Conservation (phyloP, 2,329 filamentous ascomycete genomes). For the Helotiales sp. region DNA sequence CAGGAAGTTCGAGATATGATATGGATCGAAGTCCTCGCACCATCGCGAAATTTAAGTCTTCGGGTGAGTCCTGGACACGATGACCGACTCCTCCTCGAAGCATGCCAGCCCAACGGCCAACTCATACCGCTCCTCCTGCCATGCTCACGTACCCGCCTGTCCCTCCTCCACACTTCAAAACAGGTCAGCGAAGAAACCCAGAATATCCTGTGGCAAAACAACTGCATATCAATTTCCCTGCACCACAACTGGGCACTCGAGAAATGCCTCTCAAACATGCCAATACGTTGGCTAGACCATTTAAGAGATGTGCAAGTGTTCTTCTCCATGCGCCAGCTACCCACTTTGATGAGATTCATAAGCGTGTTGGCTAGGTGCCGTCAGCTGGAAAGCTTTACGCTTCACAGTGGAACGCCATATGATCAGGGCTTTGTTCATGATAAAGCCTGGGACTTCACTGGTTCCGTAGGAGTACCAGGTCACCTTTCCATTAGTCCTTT, state of each 20-base stretch:
- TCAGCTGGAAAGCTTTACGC: no score
- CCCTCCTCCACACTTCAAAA: neutral
- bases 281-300: no score
- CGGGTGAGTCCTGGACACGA: neutral
- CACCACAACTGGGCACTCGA: neutral
- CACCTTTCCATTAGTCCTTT: no score
- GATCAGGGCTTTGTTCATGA: no score
- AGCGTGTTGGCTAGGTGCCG: no score
- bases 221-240: neutral
- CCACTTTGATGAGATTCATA: no score
- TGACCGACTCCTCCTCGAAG: neutral
- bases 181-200: neutral
- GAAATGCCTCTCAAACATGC: neutral
- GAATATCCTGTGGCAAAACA: neutral
- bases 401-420: no score
- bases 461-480: no score
- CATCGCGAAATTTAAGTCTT: neutral
- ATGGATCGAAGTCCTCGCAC: neutral
- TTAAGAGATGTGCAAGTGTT: no score
- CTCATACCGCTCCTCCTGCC: neutral
- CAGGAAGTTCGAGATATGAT: no score
- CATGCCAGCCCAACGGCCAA: neutral
- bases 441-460: no score
- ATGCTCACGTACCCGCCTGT: neutral
- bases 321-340: no score